Conservation (phyloP, 2,329 filamentous ascomycete genomes). For the Claviceps pazoutovae region DNA sequence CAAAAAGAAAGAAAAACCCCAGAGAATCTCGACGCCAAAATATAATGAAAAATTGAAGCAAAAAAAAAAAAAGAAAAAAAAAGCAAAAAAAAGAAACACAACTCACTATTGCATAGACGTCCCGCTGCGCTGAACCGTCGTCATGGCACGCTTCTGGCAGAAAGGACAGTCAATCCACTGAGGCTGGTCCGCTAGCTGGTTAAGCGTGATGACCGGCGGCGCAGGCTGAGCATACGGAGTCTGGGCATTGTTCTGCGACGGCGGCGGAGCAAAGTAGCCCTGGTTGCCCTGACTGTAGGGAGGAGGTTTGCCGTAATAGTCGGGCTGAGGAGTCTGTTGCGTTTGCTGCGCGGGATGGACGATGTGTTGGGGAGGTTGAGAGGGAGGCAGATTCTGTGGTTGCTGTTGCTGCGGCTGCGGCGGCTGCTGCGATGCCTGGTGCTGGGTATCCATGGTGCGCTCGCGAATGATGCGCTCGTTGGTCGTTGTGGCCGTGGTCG, state of each 20-base stretch:
- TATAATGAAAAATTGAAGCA: no score
- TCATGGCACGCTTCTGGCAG: constrained; percentile 14
- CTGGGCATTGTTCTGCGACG: background rate
- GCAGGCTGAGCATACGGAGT: background rate
- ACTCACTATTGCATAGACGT: constrained; percentile 15
- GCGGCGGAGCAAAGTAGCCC: background rate
- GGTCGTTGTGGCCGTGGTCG: background rate
- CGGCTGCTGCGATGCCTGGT: background rate
- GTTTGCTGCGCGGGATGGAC: background rate
- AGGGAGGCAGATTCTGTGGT: background rate
- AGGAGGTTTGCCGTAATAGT: background rate
- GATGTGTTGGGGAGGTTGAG: background rate
- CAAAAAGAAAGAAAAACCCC: no score
- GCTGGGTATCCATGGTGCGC: constrained; percentile 1
- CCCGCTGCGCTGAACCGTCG: constrained; percentile 11
- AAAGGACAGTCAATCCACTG: constrained; percentile 19
- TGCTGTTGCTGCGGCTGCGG: background rate
- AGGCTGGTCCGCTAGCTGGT: constrained; percentile 12
- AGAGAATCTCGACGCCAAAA: no score
- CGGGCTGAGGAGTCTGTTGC: no score
- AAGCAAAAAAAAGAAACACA: no score
- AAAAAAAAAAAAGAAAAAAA: no score
- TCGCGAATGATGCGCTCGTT: background rate
- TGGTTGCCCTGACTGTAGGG: constrained; percentile 1
- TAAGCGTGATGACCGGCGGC: constrained; percentile 8